phyloP scores from a whole-genome alignment of 805 yeast genomes.

The Teunomyces stri region DNA sequence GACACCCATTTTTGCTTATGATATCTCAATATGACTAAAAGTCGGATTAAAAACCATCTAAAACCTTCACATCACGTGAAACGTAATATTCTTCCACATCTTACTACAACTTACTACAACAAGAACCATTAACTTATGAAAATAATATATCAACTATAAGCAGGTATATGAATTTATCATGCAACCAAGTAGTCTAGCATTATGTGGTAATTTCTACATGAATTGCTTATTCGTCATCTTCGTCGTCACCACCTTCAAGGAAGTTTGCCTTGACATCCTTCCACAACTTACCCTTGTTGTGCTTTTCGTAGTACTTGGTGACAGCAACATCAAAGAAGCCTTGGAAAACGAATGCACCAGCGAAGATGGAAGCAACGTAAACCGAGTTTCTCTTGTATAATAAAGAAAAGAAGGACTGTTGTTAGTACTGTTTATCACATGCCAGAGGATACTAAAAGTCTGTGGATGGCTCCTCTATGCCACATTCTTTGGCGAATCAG shows the following conservation, averaged over 20 bases:
- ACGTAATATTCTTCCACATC: background rate
- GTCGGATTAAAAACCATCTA: background rate
- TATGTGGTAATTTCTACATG: constrained; percentile 3
- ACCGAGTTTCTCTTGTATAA: constrained; percentile 80
- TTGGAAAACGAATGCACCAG: constrained; percentile 84
- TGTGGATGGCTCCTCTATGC: background rate
- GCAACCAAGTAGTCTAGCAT: background rate
- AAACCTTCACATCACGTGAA: background rate
- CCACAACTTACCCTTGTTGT: constrained; percentile 87
- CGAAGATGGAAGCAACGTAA: constrained; percentile 79
- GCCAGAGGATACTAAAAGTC: background rate
- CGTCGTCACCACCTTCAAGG: constrained; percentile 56
- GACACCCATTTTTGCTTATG: constrained; percentile 28
- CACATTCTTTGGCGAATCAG: background rate
- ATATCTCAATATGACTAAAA: background rate
- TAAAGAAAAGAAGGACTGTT: constrained; percentile 17
- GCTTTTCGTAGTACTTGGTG: constrained; percentile 69
- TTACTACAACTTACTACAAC: background rate
- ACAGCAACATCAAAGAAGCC: constrained; percentile 66
- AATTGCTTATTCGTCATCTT: constrained; percentile 39
- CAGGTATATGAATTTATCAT: background rate
- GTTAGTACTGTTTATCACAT: constrained; percentile 17
- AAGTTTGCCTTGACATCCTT: constrained; percentile 64
- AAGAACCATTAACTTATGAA: background rate
- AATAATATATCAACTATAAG: background rate